Percentiles rank a stretch among this genome's conserved stretches.
These are phyloP conservation scores for Gaeumannomyces tritici DNA, from an alignment of 2,329 filamentous ascomycete species.

Conservation along the genomic window DNA sequence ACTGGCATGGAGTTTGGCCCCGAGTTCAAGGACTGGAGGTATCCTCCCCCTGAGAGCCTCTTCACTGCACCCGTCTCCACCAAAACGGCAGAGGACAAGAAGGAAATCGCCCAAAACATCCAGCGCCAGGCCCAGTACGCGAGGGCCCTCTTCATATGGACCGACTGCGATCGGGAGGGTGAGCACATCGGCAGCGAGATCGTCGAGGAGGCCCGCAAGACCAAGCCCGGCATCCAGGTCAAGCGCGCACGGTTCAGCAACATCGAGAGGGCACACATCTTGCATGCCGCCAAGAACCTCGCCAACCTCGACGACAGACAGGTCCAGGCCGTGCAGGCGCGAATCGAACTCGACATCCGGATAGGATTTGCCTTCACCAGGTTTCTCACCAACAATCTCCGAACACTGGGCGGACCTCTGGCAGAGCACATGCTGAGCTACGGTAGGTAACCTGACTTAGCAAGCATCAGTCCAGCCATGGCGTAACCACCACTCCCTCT, in stretches of 20 bases:
- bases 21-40: conserved; percentile 69
- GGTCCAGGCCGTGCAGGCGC: conserved; percentile 75
- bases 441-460: conserved; percentile 53
- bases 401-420: conserved; percentile 58
- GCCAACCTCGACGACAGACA: conserved; percentile 74
- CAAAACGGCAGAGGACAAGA: conserved; percentile 65
- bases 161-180: conserved; percentile 94
- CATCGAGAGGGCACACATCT: conserved; percentile 86
- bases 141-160: conserved; percentile 89
- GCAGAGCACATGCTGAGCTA: conserved; percentile 67
- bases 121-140: conserved; percentile 63
- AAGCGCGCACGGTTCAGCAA: conserved; percentile 92
- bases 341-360: conserved; percentile 86
- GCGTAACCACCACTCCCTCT: background rate
- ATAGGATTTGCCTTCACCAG: conserved; percentile 91
- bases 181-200: conserved; percentile 95
- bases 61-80: conserved; percentile 73
- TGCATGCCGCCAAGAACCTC: conserved; percentile 71
- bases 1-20: conserved; percentile 68
- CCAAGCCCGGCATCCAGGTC: conserved; percentile 65
- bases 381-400: conserved; percentile 72
- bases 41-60: conserved; percentile 66
- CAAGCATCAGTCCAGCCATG: background rate
- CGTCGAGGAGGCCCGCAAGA: conserved; percentile 65
- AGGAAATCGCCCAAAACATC: conserved; percentile 76